Conservation (phyloP, 495 filamentous ascomycete genomes). For the Hamigera avellanea region DNA sequence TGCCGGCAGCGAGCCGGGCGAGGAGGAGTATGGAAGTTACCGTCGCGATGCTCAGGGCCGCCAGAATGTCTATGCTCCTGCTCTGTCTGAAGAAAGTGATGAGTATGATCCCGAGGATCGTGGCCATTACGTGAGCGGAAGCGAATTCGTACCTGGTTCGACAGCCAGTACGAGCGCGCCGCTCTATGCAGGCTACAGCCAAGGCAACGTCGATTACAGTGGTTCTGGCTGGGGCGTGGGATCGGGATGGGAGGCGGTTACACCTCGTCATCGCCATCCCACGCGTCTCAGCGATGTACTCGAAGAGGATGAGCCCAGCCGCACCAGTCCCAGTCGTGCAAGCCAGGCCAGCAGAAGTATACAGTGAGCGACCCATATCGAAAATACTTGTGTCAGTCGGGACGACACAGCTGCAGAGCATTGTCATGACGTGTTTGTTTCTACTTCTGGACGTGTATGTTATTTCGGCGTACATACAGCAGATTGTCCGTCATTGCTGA, state of each 20-base stretch:
- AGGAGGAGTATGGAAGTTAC: slow-evolving; percentile 46
- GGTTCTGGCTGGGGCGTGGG: slow-evolving; percentile 53
- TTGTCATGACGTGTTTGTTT: background rate
- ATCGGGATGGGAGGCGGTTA: slow-evolving; percentile 59
- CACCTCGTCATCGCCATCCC: slow-evolving; percentile 88
- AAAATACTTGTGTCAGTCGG: background rate
- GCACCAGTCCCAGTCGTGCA: slow-evolving; percentile 46
- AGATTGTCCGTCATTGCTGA: background rate
- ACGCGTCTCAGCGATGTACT: slow-evolving; percentile 90
- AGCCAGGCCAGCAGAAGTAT: slow-evolving; percentile 33
- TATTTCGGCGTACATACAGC: slow-evolving; percentile 12
- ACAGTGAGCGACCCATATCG: slow-evolving; percentile 9
- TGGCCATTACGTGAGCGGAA: slow-evolving; percentile 33
- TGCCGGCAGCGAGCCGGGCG: slow-evolving; percentile 39
- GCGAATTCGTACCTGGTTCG: slow-evolving; percentile 33
- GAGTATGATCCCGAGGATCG: slow-evolving; percentile 40
- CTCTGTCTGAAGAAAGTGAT: slow-evolving; percentile 38
- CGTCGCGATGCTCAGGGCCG: slow-evolving; percentile 33
- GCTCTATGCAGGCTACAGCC: slow-evolving; percentile 18
- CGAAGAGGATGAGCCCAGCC: slow-evolving; percentile 53
- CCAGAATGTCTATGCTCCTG: slow-evolving; percentile 24
- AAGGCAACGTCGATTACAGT: slow-evolving; percentile 37
- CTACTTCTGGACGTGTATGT: slow-evolving; percentile 5
- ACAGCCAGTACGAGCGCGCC: slow-evolving; percentile 20
- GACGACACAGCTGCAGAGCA: too few relatives aligned